phyloP scores from a whole-genome alignment of 441 rosid genomes.

The Erodium trifolium region DNA sequence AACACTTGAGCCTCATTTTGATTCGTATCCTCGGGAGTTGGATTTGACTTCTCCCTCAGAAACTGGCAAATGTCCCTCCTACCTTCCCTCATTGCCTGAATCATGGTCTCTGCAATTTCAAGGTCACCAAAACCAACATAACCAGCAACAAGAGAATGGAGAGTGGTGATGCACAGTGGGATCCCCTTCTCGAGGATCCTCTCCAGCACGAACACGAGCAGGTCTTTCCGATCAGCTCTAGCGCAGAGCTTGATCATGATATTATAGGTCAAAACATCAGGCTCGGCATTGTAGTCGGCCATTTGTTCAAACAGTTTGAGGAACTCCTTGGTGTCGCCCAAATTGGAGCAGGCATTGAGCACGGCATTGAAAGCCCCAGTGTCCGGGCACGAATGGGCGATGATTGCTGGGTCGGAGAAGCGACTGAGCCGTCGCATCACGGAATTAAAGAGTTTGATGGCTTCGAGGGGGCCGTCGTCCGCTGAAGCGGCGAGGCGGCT shows the following conservation, averaged over 20 bases:
- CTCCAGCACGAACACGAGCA: conserved; percentile 73
- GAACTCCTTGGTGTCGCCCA: conserved; percentile 55
- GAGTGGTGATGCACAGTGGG: conserved; percentile 60
- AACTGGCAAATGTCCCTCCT: conserved; percentile 62
- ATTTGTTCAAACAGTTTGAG: conserved; percentile 61
- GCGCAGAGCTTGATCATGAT: conserved; percentile 82
- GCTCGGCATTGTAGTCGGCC: conserved; percentile 50
- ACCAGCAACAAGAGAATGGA: conserved; percentile 85
- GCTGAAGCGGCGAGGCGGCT: conserved; percentile 55
- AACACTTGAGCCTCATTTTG: conserved; percentile 32
- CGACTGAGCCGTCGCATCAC: conserved; percentile 44
- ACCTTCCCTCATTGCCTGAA: conserved; percentile 83
- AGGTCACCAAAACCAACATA: conserved; percentile 86
- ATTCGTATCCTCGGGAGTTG: conserved; percentile 18
- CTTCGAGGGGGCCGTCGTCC: conserved; percentile 58
- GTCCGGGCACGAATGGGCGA: conserved; percentile 61
- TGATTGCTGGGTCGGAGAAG: conserved; percentile 38
- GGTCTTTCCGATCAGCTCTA: conserved; percentile 50
- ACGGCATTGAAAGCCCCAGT: conserved; percentile 77
- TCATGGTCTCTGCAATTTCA: conserved; percentile 61
- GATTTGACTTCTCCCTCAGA: background rate
- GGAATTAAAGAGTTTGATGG: conserved; percentile 51
- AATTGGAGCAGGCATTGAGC: conserved; percentile 83
- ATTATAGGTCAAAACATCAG: conserved; percentile 73
- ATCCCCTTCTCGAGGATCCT: conserved; percentile 49